Percentiles rank a stretch among this genome's conserved stretches.
These are phyloP conservation scores for Euphorbia lathyris DNA, from an alignment of 345 rosid species.

Conservation along the genomic window DNA sequence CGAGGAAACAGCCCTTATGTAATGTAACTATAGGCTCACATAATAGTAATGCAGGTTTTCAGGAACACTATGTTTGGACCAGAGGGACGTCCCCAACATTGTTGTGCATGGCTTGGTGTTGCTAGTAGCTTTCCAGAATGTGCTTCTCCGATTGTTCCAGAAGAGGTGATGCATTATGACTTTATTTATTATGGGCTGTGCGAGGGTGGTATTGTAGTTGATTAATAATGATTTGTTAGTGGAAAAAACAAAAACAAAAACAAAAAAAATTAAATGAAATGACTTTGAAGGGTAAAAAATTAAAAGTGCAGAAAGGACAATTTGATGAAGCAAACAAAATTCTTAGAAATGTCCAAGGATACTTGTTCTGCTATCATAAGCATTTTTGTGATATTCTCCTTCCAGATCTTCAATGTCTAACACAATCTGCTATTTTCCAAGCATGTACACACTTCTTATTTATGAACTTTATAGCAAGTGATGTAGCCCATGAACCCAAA, in stretches of 20 bases:
- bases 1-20: background rate
- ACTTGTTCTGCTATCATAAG: background rate
- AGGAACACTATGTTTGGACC: conserved; percentile 99
- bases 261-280: background rate
- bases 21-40: background rate
- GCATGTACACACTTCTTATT: background rate
- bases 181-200: background rate
- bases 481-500: background rate
- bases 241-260: background rate
- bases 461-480: background rate
- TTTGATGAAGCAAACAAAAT: background rate
- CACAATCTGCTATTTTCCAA: too few relatives aligned
- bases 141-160: conserved; percentile 89
- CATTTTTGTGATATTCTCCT: background rate
- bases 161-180: conserved; percentile 59
- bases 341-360: background rate
- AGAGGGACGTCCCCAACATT: conserved; percentile 99
- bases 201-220: background rate
- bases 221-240: background rate
- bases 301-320: background rate
- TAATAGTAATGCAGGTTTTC: conserved; percentile 62
- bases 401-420: background rate
- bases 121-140: conserved; percentile 98
- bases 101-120: conserved; percentile 99
- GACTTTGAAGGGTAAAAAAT: background rate